Percentiles rank a stretch among this genome's conserved stretches.
phyloP scores from a whole-genome alignment of 2,329 filamentous ascomycete species.

The Exserohilum rostratum region DNA sequence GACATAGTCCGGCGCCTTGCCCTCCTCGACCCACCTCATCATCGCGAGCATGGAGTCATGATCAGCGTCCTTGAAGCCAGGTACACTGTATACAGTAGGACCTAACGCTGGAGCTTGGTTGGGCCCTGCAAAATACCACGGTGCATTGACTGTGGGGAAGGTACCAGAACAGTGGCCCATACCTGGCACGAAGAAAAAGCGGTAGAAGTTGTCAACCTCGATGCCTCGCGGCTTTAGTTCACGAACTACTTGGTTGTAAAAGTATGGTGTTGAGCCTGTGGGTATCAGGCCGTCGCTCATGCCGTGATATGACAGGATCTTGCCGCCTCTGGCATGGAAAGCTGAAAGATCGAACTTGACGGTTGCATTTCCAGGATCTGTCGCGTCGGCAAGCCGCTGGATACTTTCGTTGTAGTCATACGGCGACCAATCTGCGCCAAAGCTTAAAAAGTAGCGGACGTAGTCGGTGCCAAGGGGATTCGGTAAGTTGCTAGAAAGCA shows the following conservation, averaged over 20 bases:
- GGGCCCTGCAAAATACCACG: slow-evolving; percentile 54
- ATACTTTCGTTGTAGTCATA: slow-evolving; percentile 42
- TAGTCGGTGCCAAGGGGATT: slow-evolving; percentile 48
- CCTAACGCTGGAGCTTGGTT: slow-evolving; percentile 14
- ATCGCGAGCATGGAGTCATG: slow-evolving; percentile 55
- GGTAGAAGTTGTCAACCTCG: slow-evolving; percentile 50
- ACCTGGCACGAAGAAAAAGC: slow-evolving; percentile 53
- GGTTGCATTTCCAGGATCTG: slow-evolving; percentile 57
- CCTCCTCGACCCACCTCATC: slow-evolving; percentile 54
- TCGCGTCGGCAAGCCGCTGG: slow-evolving; percentile 46
- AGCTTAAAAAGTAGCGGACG: slow-evolving; percentile 50
- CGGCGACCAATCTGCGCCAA: neutral
- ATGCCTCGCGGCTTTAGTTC: slow-evolving; percentile 44
- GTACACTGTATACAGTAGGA: slow-evolving; percentile 29
- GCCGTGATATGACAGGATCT: slow-evolving; percentile 53
- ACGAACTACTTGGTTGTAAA: slow-evolving; percentile 54
- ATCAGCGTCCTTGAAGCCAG: slow-evolving; percentile 44
- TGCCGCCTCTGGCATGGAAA: slow-evolving; percentile 53
- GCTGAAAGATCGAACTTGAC: slow-evolving; percentile 57
- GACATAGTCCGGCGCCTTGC: slow-evolving; percentile 48
- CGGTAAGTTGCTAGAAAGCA: slow-evolving; percentile 48
- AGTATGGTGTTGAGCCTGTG: slow-evolving; percentile 59
- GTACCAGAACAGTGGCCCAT: slow-evolving; percentile 54
- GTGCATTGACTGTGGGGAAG: slow-evolving; percentile 41
- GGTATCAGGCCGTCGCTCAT: slow-evolving; percentile 57